phyloP scores from a whole-genome alignment of 768 basidiomycete genomes.

The Lactarius indigo region DNA sequence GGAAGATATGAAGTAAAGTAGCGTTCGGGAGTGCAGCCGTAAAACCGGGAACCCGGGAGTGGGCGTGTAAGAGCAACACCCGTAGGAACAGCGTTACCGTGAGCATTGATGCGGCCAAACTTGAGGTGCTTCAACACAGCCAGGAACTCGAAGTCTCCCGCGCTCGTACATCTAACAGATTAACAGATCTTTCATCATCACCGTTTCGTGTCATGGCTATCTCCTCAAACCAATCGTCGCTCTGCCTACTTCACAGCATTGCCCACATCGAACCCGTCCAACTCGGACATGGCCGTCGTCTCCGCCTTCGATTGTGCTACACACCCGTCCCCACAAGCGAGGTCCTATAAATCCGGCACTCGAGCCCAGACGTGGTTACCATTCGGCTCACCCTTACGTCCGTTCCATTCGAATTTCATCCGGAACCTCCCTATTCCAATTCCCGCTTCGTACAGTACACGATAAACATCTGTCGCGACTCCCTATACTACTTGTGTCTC shows the following conservation, averaged over 20 bases:
- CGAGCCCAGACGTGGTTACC: slow-evolving; percentile 1
- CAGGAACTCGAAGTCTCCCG: not conserved
- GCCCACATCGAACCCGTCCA: not conserved
- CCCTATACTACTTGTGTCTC: not conserved
- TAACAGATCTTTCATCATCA: slow-evolving; percentile 12
- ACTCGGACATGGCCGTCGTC: slow-evolving; percentile 17
- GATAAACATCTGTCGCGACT: not conserved
- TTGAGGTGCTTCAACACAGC: slow-evolving; percentile 8
- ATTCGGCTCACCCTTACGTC: slow-evolving; percentile 15
- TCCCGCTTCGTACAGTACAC: slow-evolving; percentile 16
- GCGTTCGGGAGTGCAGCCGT: not conserved
- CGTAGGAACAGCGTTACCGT: not conserved
- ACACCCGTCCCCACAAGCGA: slow-evolving; percentile 17
- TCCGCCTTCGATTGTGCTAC: slow-evolving; percentile 9
- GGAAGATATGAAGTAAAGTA: not conserved
- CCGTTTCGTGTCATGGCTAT: slow-evolving; percentile 7
- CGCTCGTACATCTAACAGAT: slow-evolving; percentile 2
- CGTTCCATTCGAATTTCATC: slow-evolving; percentile 7
- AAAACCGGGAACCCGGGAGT: not conserved
- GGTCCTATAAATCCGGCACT: slow-evolving; percentile 13
- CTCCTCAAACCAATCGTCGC: not conserved
- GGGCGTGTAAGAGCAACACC: not conserved
- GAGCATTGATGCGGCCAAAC: not conserved
- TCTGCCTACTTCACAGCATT: slow-evolving; percentile 6
- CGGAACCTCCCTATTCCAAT: slow-evolving; percentile 6